These are phyloP conservation scores for Fragosphaeria purpurea DNA, from an alignment of 2,329 filamentous ascomycete genomes.

Conservation along the genomic window DNA sequence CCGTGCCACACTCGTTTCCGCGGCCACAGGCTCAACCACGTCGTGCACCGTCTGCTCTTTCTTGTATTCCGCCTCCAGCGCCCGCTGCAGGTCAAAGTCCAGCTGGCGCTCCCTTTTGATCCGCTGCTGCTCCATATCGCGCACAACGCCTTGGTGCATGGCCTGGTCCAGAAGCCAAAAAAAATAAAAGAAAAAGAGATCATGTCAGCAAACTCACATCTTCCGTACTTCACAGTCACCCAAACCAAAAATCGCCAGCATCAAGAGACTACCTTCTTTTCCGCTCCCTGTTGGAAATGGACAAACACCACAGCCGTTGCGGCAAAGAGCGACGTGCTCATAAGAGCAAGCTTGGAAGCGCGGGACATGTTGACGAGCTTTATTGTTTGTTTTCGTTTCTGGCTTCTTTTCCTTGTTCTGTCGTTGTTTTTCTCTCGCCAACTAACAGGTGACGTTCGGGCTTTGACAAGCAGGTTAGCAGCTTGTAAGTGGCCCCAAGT, in stretches of 20 bases:
- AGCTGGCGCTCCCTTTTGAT: slow-evolving; percentile 83
- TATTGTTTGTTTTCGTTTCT: too few relatives aligned
- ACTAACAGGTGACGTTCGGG: too few relatives aligned
- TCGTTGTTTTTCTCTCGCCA: too few relatives aligned
- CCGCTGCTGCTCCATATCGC: slow-evolving; percentile 89
- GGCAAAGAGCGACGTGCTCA: slow-evolving; percentile 66
- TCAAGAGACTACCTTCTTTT: slow-evolving; percentile 58
- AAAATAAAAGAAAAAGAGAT: too few relatives aligned
- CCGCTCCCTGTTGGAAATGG: slow-evolving; percentile 73
- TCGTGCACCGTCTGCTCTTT: slow-evolving; percentile 72
- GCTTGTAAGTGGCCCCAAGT: too few relatives aligned
- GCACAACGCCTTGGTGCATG: slow-evolving; percentile 91
- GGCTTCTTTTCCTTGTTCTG: too few relatives aligned
- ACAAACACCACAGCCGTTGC: slow-evolving; percentile 72
- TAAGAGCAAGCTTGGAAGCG: slow-evolving; percentile 77
- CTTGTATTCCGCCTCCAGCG: slow-evolving; percentile 79
- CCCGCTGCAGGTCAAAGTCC: slow-evolving; percentile 87
- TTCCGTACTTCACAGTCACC: too few relatives aligned
- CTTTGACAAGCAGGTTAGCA: too few relatives aligned
- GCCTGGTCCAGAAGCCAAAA: slow-evolving; percentile 47
- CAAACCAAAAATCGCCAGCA: too few relatives aligned
- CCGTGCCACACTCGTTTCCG: background rate
- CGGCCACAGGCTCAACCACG: slow-evolving; percentile 9
- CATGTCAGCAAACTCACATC: too few relatives aligned
- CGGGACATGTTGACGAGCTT: slow-evolving; percentile 59